A percentile compares a stretch with the other conserved stretches of the same genome.
Evolutionary conservation across 2,329 filamentous ascomycete species (phyloP).

Genomic region (Parastagonospora avenae): DNA sequence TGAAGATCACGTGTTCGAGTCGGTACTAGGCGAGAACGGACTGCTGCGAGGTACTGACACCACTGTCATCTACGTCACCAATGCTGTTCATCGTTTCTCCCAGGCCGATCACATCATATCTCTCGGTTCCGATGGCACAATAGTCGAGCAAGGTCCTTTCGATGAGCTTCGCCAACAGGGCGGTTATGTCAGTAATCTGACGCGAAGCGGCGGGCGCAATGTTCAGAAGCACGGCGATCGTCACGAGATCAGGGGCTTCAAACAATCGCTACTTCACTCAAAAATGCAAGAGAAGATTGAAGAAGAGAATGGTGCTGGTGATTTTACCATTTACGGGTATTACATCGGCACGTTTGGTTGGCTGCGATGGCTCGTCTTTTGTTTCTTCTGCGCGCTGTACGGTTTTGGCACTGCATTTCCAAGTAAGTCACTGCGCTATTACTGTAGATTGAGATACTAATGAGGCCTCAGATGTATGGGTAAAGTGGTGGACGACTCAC

Average conservation of each 20-base stretch:
- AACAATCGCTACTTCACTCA: slow-evolving; percentile 1
- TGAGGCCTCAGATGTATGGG: slow-evolving; percentile 48
- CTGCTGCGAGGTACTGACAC: slow-evolving; percentile 43
- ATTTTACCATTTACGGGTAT: slow-evolving; percentile 23
- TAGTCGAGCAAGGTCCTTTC: slow-evolving; percentile 48
- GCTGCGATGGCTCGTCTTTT: slow-evolving; percentile 13
- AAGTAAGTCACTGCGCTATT: slow-evolving; percentile 35
- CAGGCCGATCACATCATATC: slow-evolving; percentile 50
- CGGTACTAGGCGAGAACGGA: slow-evolving; percentile 48
- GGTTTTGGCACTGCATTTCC: slow-evolving; percentile 19
- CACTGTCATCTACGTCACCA: slow-evolving; percentile 19
- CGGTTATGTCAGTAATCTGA: slow-evolving; percentile 31
- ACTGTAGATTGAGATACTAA: neutral
- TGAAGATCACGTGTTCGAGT: slow-evolving; percentile 52
- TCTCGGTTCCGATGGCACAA: slow-evolving; percentile 34
- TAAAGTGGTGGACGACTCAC: slow-evolving; percentile 53
- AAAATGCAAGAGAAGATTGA: slow-evolving; percentile 7
- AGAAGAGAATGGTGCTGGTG: slow-evolving; percentile 11
- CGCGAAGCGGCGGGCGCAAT: neutral
- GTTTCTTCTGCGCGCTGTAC: slow-evolving; percentile 21
- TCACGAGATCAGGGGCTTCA: slow-evolving; percentile 7
- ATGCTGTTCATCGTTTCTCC: slow-evolving; percentile 26
- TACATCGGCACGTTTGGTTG: slow-evolving; percentile 25
- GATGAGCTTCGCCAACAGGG: slow-evolving; percentile 31
- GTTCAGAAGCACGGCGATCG: slow-evolving; percentile 3